Conservation (phyloP, 2,329 filamentous ascomycete species). For the Aspergillus sp. region DNA sequence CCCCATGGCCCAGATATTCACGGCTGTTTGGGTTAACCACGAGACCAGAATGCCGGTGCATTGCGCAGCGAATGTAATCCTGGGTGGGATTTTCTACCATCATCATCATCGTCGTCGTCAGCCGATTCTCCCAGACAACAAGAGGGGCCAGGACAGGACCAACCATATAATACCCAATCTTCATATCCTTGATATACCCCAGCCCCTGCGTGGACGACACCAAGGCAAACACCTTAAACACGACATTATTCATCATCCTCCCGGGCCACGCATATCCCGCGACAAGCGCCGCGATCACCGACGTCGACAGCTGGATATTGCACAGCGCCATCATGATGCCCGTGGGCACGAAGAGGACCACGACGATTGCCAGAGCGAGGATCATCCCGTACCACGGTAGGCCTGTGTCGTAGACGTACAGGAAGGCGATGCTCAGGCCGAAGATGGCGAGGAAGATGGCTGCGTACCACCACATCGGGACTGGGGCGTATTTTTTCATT, state of each 20-base stretch:
- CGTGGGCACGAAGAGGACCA: slow-evolving; percentile 11
- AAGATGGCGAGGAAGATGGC: slow-evolving; percentile 39
- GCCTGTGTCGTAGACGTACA: slow-evolving; percentile 27
- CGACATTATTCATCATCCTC: slow-evolving; percentile 23
- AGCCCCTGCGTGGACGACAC: slow-evolving; percentile 18
- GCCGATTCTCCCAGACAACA: too few relatives aligned
- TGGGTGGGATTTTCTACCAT: slow-evolving; percentile 28
- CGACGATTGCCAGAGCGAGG: slow-evolving; percentile 7
- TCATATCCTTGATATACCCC: slow-evolving; percentile 24
- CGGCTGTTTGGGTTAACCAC: slow-evolving; percentile 36
- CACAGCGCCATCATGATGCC: slow-evolving; percentile 12
- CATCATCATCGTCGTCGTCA: not conserved
- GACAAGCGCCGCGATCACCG: slow-evolving; percentile 12
- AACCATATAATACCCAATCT: slow-evolving; percentile 19
- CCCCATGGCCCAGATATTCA: slow-evolving; percentile 39
- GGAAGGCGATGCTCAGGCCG: slow-evolving; percentile 34
- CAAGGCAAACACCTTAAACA: slow-evolving; percentile 14
- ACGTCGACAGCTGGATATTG: slow-evolving; percentile 10
- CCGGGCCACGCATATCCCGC: slow-evolving; percentile 25
- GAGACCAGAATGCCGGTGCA: slow-evolving; percentile 41
- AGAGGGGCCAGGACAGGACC: not conserved
- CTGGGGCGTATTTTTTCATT: slow-evolving; percentile 48
- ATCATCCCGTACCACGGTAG: slow-evolving; percentile 27
- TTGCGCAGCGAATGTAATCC: slow-evolving; percentile 42
- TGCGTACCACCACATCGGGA: slow-evolving; percentile 49